Base-by-base conservation (phyloP, 495 filamentous ascomycete species). In the Cryomyces antarcticus region DNA sequence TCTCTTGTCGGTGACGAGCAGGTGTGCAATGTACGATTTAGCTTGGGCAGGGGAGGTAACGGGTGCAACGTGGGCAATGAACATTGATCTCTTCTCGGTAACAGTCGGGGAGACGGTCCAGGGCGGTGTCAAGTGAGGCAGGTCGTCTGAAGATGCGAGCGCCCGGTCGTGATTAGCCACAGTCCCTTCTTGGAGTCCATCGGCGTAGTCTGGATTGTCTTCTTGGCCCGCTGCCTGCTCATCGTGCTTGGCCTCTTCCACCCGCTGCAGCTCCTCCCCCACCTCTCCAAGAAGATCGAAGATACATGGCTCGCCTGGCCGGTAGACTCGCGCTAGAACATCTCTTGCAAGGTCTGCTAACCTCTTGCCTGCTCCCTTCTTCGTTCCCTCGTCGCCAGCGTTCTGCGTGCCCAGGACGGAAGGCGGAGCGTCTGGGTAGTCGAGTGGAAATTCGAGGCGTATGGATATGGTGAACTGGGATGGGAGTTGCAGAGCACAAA, bases 41-140 rank as follows among this genome's bases (percentile, higher is more conserved):
- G 82, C 86, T 59, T 92, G 73, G 3, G 63, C 62, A 4, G 77
- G 69, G 6, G 73, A 78, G 0, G 67, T 59, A 9, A 93, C 83
- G 3, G 57, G 54, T 2, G 77, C 78, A 31, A 66, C 75, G 30
- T 86, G 77, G 6, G 78, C 89, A 28, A 96, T 50, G 56, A 97
- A 97, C 9, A 82, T 73, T 2, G 85, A 93, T 58, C 84, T 93
- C 54, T 83, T 80, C 57, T 93, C 84, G 4, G 71, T 70, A 9
- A 88, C 55, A 5, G 77, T 66, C 6, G 74, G 67, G 4, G 84
- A 87, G 3, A 48, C 49, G 41, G 41, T 49, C 48, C 41, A 62
- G 29, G 43, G 58, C 12, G 38, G 57, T 34, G 49, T 41, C 9
- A 29, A 50, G 48, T 40, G 3, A 61, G 59, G 13, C 17, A 24